Base-by-base conservation (phyloP, 2,329 filamentous ascomycete genomes). In the Gremmenia infestans region DNA sequence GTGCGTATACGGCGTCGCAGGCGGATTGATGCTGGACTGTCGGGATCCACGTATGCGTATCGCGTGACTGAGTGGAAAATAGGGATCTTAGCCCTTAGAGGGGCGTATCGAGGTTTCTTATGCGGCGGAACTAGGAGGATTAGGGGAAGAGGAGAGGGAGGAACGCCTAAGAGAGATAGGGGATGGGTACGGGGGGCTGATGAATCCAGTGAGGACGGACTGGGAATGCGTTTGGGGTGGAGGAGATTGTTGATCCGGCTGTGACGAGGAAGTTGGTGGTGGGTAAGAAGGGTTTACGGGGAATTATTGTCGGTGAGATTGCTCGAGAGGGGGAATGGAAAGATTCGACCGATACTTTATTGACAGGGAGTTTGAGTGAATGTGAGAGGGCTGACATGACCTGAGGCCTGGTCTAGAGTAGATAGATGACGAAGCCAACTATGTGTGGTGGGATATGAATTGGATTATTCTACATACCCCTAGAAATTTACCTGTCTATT, bases 41-140 rank as follows among this genome's bases (percentile, higher is more conserved):
- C 76, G 84, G 15, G 80, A 86, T 54, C 83, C 83, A 0, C 72
- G 79, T 32, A 79, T 81, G 73, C 76, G 82, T 47, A 76, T 86
- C 12, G 81, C 81, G 5, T 87, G 84, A 83, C 84, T 83, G 0
- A 81, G 76, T 37, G 82, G 83, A 0, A 75, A 82, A 60, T 86
- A 82, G 81, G 82, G 82, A 0, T 82, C 78, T 12, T 66, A 87
- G 5, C 83, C 84, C 0, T 71, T 86, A 0, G 81, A 84, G 53
- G 84, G 83, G 2, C 83, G 83, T 0, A 85, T 87, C 36, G 82
- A 87, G 62, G 83, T 85, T 8, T 82, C 78, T 0, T 83, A 87
- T 69, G 75, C 79, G 1, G 78, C 79, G 54, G 83, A 86, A 61
- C 67, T 86, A 57, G 79, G 73, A 25, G 80, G 80, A 23, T 11